Evolutionary conservation across 2,329 filamentous ascomycete genomes (phyloP).

Genomic region (Beauveria medogensis): DNA sequence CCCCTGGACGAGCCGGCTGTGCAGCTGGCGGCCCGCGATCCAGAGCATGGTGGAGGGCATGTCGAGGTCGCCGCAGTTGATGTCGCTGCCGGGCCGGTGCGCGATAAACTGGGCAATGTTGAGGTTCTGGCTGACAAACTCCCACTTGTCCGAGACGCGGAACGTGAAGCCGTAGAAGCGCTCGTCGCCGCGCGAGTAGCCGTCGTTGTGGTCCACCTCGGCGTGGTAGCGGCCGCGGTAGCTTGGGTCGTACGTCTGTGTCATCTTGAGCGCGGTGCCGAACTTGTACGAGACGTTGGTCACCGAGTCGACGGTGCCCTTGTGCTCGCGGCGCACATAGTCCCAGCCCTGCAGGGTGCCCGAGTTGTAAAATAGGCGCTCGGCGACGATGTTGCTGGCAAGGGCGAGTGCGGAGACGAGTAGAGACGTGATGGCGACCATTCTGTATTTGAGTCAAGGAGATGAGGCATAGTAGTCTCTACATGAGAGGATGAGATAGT

Average conservation of each 20-base stretch:
- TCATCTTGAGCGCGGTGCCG: conserved; percentile 35
- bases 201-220: conserved; percentile 35
- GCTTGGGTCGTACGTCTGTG: conserved; percentile 32
- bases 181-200: conserved; percentile 35
- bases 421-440: conserved; percentile 11
- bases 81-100: conserved; percentile 32
- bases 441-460: background rate
- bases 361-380: conserved; percentile 32
- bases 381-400: conserved; percentile 21
- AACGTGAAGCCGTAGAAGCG: conserved; percentile 44
- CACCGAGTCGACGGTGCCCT: conserved; percentile 33
- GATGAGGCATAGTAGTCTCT: background rate
- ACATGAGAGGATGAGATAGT: background rate
- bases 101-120: conserved; percentile 45
- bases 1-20: conserved; percentile 28
- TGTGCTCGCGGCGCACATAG: conserved; percentile 29
- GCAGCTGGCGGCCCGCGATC: conserved; percentile 34
- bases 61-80: conserved; percentile 33
- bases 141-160: conserved; percentile 37
- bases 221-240: conserved; percentile 41
- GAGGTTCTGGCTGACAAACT: conserved; percentile 37
- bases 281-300: conserved; percentile 32
- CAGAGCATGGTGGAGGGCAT: conserved; percentile 43
- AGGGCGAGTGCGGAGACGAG: conserved; percentile 17
- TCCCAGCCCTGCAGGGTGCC: conserved; percentile 35